Percentiles rank a stretch among this genome's conserved stretches.
phyloP scores from a whole-genome alignment of 2,329 filamentous ascomycete genomes.

The Diaporthe vaccinii region DNA sequence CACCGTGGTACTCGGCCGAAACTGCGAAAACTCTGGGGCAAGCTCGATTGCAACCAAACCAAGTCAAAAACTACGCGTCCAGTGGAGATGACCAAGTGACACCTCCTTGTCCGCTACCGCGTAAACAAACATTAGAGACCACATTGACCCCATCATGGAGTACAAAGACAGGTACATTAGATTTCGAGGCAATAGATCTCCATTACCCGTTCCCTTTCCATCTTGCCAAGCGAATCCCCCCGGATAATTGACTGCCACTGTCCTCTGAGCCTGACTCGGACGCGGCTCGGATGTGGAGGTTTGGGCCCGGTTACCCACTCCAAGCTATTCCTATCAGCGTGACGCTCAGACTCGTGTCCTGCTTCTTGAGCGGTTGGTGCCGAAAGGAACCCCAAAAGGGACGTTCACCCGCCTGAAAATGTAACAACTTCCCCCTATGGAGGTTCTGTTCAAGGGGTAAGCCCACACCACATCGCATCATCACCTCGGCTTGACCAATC shows the following conservation, averaged over 20 bases:
- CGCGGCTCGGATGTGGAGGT: neutral
- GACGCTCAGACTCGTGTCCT: neutral
- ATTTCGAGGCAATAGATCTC: neutral
- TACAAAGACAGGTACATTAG: neutral
- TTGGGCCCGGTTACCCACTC: neutral
- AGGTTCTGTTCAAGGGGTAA: neutral
- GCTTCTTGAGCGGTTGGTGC: neutral
- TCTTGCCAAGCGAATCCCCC: neutral
- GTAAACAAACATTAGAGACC: too few species aligned
- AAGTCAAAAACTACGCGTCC: neutral
- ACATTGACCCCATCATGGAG: neutral
- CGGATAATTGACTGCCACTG: conserved; percentile 9
- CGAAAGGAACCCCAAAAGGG: neutral
- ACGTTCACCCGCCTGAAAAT: neutral
- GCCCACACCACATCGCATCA: neutral
- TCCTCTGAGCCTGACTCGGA: neutral
- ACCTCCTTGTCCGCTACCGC: neutral
- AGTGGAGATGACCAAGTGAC: neutral
- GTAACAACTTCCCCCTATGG: neutral
- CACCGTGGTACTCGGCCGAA: neutral
- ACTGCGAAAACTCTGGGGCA: too few species aligned
- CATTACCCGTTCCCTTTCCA: conserved; percentile 2
- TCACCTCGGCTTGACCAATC: neutral
- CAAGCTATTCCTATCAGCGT: neutral
- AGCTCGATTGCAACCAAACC: neutral